phyloP scores from a whole-genome alignment of 2,329 filamentous ascomycete genomes.

The Neonectria faginata region DNA sequence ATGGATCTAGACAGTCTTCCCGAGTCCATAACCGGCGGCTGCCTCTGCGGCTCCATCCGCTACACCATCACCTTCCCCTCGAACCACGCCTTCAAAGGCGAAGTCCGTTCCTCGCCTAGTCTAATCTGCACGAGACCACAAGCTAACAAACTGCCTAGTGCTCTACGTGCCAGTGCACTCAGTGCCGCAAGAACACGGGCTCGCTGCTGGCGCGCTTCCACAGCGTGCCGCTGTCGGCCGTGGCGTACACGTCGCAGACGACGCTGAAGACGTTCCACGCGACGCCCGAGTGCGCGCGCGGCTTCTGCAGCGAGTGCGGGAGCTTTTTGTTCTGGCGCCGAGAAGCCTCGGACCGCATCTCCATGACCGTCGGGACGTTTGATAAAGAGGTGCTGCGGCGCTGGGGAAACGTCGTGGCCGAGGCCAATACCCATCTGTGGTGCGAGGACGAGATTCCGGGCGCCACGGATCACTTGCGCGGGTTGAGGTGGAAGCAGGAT shows the following conservation, averaged over 20 bases:
- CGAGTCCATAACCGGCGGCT: slow-evolving; percentile 60
- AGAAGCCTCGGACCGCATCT: slow-evolving; percentile 46
- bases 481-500: slow-evolving; percentile 41
- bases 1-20: slow-evolving; percentile 47
- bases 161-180: slow-evolving; percentile 65
- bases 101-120: slow-evolving; percentile 41
- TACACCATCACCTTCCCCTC: slow-evolving; percentile 61
- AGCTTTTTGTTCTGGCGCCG: slow-evolving; percentile 61
- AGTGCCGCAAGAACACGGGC: slow-evolving; percentile 65
- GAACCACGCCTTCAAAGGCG: slow-evolving; percentile 57
- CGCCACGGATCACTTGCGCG: slow-evolving; percentile 58
- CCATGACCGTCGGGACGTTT: slow-evolving; percentile 57
- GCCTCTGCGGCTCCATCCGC: slow-evolving; percentile 62
- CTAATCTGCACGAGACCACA: background rate
- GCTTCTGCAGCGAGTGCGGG: slow-evolving; percentile 63
- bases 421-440: slow-evolving; percentile 54
- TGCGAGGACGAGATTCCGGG: slow-evolving; percentile 60
- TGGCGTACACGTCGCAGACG: slow-evolving; percentile 51
- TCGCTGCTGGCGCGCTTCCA: slow-evolving; percentile 59
- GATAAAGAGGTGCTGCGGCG: slow-evolving; percentile 57
- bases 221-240: slow-evolving; percentile 49
- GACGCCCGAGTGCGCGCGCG: slow-evolving; percentile 54
- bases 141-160: slow-evolving; percentile 46
- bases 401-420: slow-evolving; percentile 56
- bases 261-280: slow-evolving; percentile 56